phyloP scores from a whole-genome alignment of 2,329 filamentous ascomycete species.

The Talaromyces sp. region DNA sequence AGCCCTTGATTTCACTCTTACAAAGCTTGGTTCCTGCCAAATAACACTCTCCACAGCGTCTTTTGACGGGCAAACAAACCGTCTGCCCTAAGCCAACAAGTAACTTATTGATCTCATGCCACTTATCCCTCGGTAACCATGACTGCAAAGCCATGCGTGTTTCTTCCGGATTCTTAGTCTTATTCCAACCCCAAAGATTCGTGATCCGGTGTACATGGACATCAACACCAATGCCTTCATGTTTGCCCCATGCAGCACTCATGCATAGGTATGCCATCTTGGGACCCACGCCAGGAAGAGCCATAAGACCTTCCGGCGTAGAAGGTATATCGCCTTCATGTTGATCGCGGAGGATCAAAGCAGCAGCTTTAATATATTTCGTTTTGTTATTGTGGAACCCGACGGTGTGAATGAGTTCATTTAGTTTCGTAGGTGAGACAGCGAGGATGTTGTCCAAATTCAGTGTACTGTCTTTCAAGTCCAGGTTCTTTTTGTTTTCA shows the following conservation, averaged over 20 bases:
- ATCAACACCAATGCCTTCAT: slow-evolving; percentile 85
- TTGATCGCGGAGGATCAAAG: slow-evolving; percentile 70
- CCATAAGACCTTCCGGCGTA: slow-evolving; percentile 72
- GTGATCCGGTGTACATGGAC: slow-evolving; percentile 95
- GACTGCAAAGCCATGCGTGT: slow-evolving; percentile 73
- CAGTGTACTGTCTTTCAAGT: slow-evolving; percentile 52
- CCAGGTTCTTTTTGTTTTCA: background rate
- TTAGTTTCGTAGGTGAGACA: slow-evolving; percentile 66
- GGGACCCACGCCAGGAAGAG: slow-evolving; percentile 83
- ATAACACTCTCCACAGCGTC: slow-evolving; percentile 83
- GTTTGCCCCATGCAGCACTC: slow-evolving; percentile 70
- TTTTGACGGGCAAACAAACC: slow-evolving; percentile 77
- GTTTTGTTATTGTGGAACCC: slow-evolving; percentile 97
- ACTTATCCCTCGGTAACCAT: slow-evolving; percentile 82
- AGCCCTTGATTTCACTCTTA: slow-evolving; percentile 67
- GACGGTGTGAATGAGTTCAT: slow-evolving; percentile 77
- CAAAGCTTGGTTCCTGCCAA: slow-evolving; percentile 77
- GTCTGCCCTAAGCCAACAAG: slow-evolving; percentile 88
- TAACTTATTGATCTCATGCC: slow-evolving; percentile 90
- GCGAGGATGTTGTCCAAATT: slow-evolving; percentile 77
- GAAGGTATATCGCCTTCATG: slow-evolving; percentile 78
- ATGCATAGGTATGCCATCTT: slow-evolving; percentile 95
- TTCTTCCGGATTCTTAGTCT: slow-evolving; percentile 78
- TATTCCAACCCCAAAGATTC: slow-evolving; percentile 91
- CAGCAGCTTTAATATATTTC: slow-evolving; percentile 75